Base-by-base conservation (phyloP, 257 asterid species). In the Lavandula angustifolia region DNA sequence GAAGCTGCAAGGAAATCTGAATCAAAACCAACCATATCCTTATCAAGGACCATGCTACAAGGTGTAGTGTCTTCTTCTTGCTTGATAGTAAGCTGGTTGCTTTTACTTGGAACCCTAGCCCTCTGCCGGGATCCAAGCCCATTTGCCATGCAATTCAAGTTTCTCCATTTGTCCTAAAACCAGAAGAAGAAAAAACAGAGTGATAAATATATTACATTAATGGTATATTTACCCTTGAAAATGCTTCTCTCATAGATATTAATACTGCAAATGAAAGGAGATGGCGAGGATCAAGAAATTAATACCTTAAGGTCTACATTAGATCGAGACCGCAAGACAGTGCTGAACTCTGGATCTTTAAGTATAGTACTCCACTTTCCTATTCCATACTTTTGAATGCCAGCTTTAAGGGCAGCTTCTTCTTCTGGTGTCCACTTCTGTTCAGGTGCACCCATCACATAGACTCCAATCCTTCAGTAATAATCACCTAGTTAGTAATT, bases 351-450 rank as follows among this genome's bases (percentile, higher is more conserved):
- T 53, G 87, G 91, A 75, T 94, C 99, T 76, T 91, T 94, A 49
- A 94, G 98, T 53, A 94, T 94, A 48, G 92, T 85, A 66, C 99
- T 94, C 99, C 99, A 94, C 78, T 94, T 94, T 27, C 99, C 98
- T 34, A 75, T 54, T 44, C 99, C 99, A 71, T 94, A 81, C 74
- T 79, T 91, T 31, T 81, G 74, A 76, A 94, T 86, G 48, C 98
- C 99, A 61, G 99, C 98, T 77, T 85, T 91, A 62, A 94, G 98
- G 68, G 99, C 96, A 73, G 94, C 98, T 84, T 94, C 99, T 82
- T 94, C 99, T 71, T 85, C 96, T 38, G 94, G 32, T 60, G 98
- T 94, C 98, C 99, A 94, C 85, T 83, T 91, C 79, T 78, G 96
- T 68, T 94, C 91, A 50, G 99, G 99, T 62, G 98, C 99, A 79